Evolutionary conservation across 2,329 filamentous ascomycete species (phyloP), one percentile per base, ranked within the genome.

Genomic region (Sporothrix phasma): DNA sequence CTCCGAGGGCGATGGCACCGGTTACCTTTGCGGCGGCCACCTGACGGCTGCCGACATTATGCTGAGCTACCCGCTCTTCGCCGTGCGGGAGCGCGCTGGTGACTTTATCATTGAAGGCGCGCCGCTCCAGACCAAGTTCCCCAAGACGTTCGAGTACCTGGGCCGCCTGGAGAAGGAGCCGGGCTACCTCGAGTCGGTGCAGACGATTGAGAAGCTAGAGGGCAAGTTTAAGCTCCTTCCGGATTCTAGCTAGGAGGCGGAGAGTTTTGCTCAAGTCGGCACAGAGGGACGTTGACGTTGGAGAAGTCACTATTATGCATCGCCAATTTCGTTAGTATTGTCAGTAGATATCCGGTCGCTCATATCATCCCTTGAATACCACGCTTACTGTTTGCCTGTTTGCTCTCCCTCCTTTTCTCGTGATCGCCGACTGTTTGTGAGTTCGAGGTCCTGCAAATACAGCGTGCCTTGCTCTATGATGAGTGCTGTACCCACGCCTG

Each of bases 51-150:
- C 80, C 6, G 68, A 69, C 61, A 69, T 84, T 64, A 72, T 84
- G 62, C 72, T 84, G 69, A 81, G 80, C 72, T 84, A 81, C 72
- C 77, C 77, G 15, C 72, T 84, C 63, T 76, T 84, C 59, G 76
- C 76, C 10, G 75, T 75, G 41, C 75, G 76, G 68, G 69, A 72
- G 15, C 73, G 73, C 62, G 72, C 80, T 47, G 73, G 76, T 31
- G 69, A 69, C 0, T 73, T 81, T 65, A 64, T 68, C 29, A 83
- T 76, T 69, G 68, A 69, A 22, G 71, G 68, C 68, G 70, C 54
- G 10, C 63, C 69, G 5, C 67, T 70, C 54, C 65, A 68, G 58
- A 65, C 66, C 56, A 70, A 69, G 31, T 74, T 75, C 64, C 81
- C 81, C 6, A 77, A 75, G 68, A 68, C 81, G 3, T 77, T 74